These are phyloP conservation scores for Celoporthe dispersa DNA, from an alignment of 2,329 filamentous ascomycete genomes.

Conservation along the genomic window DNA sequence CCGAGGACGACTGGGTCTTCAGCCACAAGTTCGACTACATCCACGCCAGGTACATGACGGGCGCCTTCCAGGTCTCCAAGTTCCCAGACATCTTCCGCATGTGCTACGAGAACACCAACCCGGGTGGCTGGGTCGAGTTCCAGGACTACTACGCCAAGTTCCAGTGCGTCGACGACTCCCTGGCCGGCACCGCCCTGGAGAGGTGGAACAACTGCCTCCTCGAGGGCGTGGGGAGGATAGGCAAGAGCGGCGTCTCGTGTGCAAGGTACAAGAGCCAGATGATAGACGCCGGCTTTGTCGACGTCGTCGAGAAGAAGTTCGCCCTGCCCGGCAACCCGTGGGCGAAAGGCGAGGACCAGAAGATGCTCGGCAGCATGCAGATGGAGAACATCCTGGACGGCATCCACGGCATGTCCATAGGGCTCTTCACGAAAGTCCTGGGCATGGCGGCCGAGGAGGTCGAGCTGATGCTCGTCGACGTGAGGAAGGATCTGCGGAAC, in stretches of 20 bases:
- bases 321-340: slow-evolving; percentile 43
- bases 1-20: slow-evolving; percentile 34
- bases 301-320: slow-evolving; percentile 38
- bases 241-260: slow-evolving; percentile 22
- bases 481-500: slow-evolving; percentile 38
- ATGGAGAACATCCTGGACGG: slow-evolving; percentile 42
- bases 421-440: slow-evolving; percentile 39
- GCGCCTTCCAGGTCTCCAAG: slow-evolving; percentile 26
- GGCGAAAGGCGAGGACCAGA: slow-evolving; percentile 42
- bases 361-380: slow-evolving; percentile 42
- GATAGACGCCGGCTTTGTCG: slow-evolving; percentile 38
- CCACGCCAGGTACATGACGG: slow-evolving; percentile 33
- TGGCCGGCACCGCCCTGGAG: slow-evolving; percentile 32
- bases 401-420: slow-evolving; percentile 39
- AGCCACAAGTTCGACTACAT: slow-evolving; percentile 34
- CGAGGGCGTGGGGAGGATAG: slow-evolving; percentile 28
- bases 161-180: slow-evolving; percentile 30
- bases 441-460: slow-evolving; percentile 39
- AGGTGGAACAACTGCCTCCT: slow-evolving; percentile 32
- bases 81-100: slow-evolving; percentile 29
- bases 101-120: slow-evolving; percentile 32
- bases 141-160: slow-evolving; percentile 33
- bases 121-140: slow-evolving; percentile 34
- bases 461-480: slow-evolving; percentile 38
- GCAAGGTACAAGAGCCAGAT: slow-evolving; percentile 32